Percentiles rank a stretch among this genome's conserved stretches.
Conservation (phyloP, 495 filamentous ascomycete species). For the Hyaloscypha hepaticicola region DNA sequence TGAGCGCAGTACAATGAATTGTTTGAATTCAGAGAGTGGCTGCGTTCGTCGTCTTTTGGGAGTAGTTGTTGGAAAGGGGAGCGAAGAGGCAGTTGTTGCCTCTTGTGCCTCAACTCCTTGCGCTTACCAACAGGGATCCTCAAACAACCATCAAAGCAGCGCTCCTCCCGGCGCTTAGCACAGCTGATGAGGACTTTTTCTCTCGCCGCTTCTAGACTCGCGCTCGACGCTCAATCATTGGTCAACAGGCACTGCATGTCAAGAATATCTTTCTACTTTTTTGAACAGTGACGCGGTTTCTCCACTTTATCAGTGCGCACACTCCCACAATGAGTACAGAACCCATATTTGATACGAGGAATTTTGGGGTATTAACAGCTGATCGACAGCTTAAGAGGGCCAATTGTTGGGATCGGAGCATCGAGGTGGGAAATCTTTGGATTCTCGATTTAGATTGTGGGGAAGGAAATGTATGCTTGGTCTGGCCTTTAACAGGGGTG, state of each 20-base stretch:
- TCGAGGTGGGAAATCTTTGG: not conserved
- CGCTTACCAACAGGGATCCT: not conserved
- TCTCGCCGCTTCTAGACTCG: slow-evolving; percentile 14
- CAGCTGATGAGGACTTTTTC: not conserved
- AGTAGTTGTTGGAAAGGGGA: slow-evolving; percentile 10
- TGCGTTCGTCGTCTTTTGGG: slow-evolving; percentile 21
- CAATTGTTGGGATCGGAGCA: not conserved
- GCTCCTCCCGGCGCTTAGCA: slow-evolving; percentile 14
- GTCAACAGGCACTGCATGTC: not conserved
- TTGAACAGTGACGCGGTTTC: not conserved
- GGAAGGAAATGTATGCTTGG: not conserved
- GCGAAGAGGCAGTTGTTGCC: slow-evolving; percentile 17
- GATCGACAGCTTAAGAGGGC: not conserved
- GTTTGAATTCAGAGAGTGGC: slow-evolving; percentile 2
- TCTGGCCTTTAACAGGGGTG: not conserved
- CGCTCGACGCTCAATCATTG: not conserved
- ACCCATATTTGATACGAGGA: not conserved
- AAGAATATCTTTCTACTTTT: slow-evolving; percentile 10
- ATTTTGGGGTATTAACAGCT: not conserved
- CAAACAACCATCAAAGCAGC: slow-evolving; percentile 18
- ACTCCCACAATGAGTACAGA: slow-evolving; percentile 4
- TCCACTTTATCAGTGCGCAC: slow-evolving; percentile 7
- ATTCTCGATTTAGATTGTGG: not conserved
- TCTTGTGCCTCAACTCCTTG: slow-evolving; percentile 5
- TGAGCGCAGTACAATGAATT: slow-evolving; percentile 7